Evolutionary conservation across 2,329 filamentous ascomycete genomes (phyloP).

Genomic region (Colletotrichum sp.): DNA sequence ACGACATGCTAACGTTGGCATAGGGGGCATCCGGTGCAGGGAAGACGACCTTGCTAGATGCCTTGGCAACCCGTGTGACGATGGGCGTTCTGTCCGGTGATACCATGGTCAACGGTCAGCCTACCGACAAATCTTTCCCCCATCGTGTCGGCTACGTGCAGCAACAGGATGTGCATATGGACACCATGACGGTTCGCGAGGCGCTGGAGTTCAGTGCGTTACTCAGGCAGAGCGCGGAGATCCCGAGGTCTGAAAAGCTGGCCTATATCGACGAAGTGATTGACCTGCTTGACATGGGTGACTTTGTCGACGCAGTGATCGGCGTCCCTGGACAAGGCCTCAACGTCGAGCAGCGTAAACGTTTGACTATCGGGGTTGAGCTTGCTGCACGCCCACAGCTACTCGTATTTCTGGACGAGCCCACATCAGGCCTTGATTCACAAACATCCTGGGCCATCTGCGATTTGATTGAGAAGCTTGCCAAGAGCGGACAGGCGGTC

Average conservation of each 20-base stretch:
- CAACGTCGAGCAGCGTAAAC: constrained; percentile 52
- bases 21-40: constrained; percentile 73
- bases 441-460: constrained; percentile 80
- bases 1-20: neutral
- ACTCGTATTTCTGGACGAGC: constrained; percentile 78
- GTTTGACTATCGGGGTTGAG: constrained; percentile 78
- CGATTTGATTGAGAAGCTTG: constrained; percentile 71
- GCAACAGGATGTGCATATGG: constrained; percentile 74
- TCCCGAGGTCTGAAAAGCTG: constrained; percentile 39
- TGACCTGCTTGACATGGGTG: constrained; percentile 47
- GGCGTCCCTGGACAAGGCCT: constrained; percentile 67
- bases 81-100: constrained; percentile 77
- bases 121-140: constrained; percentile 70
- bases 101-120: constrained; percentile 71
- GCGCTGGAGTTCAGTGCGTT: constrained; percentile 71
- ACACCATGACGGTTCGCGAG: constrained; percentile 73
- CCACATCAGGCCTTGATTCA: constrained; percentile 76
- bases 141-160: constrained; percentile 75
- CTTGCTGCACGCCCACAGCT: constrained; percentile 75
- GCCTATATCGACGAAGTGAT: constrained; percentile 34
- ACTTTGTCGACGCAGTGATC: constrained; percentile 74
- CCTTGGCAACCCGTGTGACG: constrained; percentile 73
- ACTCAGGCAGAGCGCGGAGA: constrained; percentile 67
- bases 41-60: constrained; percentile 78
- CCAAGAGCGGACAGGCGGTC: constrained; percentile 48